Evolutionary conservation across 257 asterid genomes (phyloP), one percentile per base, ranked within the genome.

Genomic region (Solanum pimpinellifolium): DNA sequence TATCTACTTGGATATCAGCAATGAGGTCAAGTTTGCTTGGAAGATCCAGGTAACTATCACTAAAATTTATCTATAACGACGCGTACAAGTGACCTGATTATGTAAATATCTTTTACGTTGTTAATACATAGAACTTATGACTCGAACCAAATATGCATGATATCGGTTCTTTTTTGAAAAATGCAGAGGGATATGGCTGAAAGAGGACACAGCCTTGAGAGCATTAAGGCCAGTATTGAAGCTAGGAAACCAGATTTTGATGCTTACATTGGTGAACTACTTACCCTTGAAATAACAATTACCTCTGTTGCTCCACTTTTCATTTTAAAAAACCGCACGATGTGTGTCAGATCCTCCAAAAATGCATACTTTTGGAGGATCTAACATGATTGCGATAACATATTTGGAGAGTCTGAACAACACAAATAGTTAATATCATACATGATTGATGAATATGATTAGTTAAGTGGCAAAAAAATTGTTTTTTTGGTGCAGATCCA

Each of bases 121-220:
- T 73, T 27, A 35, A 20, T 21, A 23, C 47, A 73, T 73, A 73
- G n/a, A 70, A 1, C 77, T 31, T 14, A 31, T 3, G 31, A 70
- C 25, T 31, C 4, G 2, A 70, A 15, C 4, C 9, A 72, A 33
- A 72, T 73, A 73, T 2, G 81, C 49, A 11, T 23, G 80, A 35
- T 21, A 35, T 35, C 6, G 66, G 41, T 47, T 1, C 27, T 80
- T 9, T 47, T 29, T 29, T 88, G 91, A 84, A 83, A 83, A 75
- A 84, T 91, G 91, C 92, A 97, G 99, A 93, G 99, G 88, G 99
- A 97, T 91, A 97, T 97, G 99, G 99, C 99, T 75, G 99, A 97
- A 90, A 94, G 99, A 93, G 99, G 99, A 13, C 99, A 97, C 96
- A 97, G 98, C 76, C 96, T 97, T 35, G 99, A 97, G 88, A 97